These are phyloP conservation scores for Spatholobus suberectus DNA, from an alignment of 306 rosid genomes.

Conservation along the genomic window DNA sequence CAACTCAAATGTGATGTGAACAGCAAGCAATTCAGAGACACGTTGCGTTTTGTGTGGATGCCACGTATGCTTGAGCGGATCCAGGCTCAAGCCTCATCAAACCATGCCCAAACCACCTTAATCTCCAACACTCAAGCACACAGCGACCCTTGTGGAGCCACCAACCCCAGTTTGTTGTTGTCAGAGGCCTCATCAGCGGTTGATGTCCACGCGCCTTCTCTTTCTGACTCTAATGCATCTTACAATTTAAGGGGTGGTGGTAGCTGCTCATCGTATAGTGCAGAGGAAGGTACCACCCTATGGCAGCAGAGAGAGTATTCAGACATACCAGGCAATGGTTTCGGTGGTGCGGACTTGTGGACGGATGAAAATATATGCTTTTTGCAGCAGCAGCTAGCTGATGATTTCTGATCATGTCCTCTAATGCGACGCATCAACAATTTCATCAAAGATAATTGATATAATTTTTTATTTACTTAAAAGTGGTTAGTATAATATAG, in stretches of 20 bases:
- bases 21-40: slow-evolving; percentile 79
- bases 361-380: slow-evolving; percentile 68
- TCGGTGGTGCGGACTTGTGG: slow-evolving; percentile 64
- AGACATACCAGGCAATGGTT: slow-evolving; percentile 22
- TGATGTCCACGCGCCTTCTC: slow-evolving; percentile 32
- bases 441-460: too few relatives aligned
- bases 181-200: background rate
- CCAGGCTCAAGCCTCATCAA: slow-evolving; percentile 43
- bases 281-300: slow-evolving; percentile 17
- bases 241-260: background rate
- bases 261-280: background rate
- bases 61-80: slow-evolving; percentile 80
- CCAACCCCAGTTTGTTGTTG: background rate
- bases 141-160: background rate
- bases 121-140: background rate
- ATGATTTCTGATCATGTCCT: background rate
- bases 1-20: slow-evolving; percentile 84
- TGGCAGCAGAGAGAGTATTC: background rate
- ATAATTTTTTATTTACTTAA: too few relatives aligned
- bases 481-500: too few relatives aligned
- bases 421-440: background rate
- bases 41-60: slow-evolving; percentile 83
- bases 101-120: background rate
- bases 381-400: slow-evolving; percentile 52
- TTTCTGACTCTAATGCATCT: slow-evolving; percentile 36